Evolutionary conservation across 1,284 basidiomycete species (phyloP).

Genomic region (Erythrobasidium hasegawianum): DNA sequence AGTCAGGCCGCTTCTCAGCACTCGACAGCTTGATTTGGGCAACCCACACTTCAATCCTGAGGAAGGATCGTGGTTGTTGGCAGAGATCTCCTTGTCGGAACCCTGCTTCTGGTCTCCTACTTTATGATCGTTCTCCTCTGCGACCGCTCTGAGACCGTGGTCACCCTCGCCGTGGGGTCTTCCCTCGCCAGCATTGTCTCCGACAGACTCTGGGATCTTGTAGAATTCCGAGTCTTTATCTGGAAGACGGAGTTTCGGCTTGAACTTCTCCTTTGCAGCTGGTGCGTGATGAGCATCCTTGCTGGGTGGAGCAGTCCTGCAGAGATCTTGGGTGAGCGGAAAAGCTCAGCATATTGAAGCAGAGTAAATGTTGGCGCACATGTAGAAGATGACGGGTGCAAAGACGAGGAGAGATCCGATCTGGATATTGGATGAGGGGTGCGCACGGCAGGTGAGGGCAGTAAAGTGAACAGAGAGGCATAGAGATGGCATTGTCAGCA

Average conservation of each 20-base stretch:
- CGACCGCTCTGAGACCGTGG: slow-evolving; percentile 16
- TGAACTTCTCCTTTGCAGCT: slow-evolving; percentile 31
- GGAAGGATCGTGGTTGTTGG: slow-evolving; percentile 14
- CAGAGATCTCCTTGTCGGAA: background rate
- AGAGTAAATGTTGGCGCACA: no score
- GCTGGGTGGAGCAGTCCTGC: slow-evolving; percentile 17
- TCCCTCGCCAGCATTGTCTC: slow-evolving; percentile 25
- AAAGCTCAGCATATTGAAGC: no score
- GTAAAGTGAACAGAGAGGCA: background rate
- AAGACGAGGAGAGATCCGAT: slow-evolving; percentile 34
- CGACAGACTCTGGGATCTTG: slow-evolving; percentile 21
- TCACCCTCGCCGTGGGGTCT: slow-evolving; percentile 32
- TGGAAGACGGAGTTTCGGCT: slow-evolving; percentile 26
- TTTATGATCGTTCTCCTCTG: slow-evolving; percentile 1
- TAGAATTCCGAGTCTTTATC: background rate
- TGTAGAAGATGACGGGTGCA: slow-evolving; percentile 26
- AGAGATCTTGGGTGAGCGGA: background rate
- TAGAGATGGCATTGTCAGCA: no score
- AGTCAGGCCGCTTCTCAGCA: background rate
- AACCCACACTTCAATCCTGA: slow-evolving; percentile 23
- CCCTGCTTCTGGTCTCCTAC: slow-evolving; percentile 20
- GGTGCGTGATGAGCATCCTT: slow-evolving; percentile 16
- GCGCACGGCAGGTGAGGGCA: background rate
- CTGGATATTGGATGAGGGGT: slow-evolving; percentile 4
- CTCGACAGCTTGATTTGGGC: background rate